Percentiles rank a stretch among this genome's conserved stretches.
Conservation (phyloP, 2,329 filamentous ascomycete species). For the Aspergillus neotritici region DNA sequence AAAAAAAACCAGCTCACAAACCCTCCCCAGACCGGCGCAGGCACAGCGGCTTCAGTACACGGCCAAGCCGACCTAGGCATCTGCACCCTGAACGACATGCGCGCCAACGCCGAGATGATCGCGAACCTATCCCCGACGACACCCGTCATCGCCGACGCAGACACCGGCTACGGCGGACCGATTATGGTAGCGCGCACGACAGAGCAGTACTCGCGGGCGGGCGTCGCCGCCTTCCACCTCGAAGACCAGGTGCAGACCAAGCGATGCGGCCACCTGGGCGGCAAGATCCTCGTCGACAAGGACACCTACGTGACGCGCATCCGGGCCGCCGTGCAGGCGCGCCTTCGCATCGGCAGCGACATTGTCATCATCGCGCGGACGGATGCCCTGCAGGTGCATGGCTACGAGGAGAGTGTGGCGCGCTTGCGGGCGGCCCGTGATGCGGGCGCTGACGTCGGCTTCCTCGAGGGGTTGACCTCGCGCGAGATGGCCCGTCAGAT, state of each 20-base stretch:
- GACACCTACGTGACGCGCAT: constrained; percentile 33
- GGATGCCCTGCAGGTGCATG: constrained; percentile 32
- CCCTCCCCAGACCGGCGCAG: constrained; percentile 44
- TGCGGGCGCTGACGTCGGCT: constrained; percentile 39
- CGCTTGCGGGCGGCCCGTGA: constrained; percentile 37
- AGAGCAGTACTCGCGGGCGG: constrained; percentile 47
- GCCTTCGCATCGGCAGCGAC: constrained; percentile 33
- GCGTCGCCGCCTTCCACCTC: constrained; percentile 53
- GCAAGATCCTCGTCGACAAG: constrained; percentile 35
- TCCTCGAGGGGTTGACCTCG: constrained; percentile 39
- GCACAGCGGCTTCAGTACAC: constrained; percentile 45
- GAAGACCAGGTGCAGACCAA: constrained; percentile 52
- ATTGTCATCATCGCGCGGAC: constrained; percentile 44
- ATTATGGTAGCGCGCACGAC: constrained; percentile 47
- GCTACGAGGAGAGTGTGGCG: constrained; percentile 37
- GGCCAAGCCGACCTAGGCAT: constrained; percentile 49
- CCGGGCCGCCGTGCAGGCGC: constrained; percentile 33
- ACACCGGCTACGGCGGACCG: constrained; percentile 52
- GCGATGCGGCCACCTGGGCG: constrained; percentile 37
- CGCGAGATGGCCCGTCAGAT: constrained; percentile 33
- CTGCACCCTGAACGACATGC: constrained; percentile 49
- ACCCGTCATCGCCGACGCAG: constrained; percentile 51
- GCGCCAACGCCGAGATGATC: constrained; percentile 50
- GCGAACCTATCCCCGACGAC: constrained; percentile 45
- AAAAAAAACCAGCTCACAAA: background rate